A percentile compares a stretch with the other conserved stretches of the same genome.
Conservation (phyloP, 73 alveolate genomes). For the Blepharisma japonicum region DNA sequence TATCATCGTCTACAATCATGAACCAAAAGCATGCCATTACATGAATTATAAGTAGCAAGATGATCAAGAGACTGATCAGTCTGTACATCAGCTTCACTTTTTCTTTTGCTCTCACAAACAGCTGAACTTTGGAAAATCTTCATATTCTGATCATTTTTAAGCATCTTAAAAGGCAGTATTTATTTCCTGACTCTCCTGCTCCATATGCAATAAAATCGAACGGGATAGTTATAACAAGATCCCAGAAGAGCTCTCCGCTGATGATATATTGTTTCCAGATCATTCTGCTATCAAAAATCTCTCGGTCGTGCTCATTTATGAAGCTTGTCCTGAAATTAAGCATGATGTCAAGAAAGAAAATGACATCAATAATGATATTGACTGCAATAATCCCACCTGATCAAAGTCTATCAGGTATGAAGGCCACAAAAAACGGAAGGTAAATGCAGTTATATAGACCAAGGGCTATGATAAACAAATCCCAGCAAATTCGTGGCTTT, state of each 20-base stretch:
- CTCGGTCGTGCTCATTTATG: conserved; percentile 39
- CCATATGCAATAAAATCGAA: not conserved
- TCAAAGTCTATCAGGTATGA: conserved; percentile 26
- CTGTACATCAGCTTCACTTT: conserved; percentile 42
- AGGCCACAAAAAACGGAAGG: conserved; percentile 59
- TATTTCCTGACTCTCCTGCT: not conserved
- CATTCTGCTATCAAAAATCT: conserved; percentile 37
- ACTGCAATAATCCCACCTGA: not conserved
- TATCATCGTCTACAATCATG: not conserved
- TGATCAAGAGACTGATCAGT: conserved; percentile 25
- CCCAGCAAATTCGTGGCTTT: conserved; percentile 46
- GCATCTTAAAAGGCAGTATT: not conserved
- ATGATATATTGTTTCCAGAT: conserved; percentile 40
- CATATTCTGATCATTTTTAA: conserved; percentile 43
- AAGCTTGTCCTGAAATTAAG: conserved; percentile 60
- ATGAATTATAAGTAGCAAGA: conserved; percentile 41
- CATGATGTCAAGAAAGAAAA: conserved; percentile 51
- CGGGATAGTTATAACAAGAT: conserved; percentile 47
- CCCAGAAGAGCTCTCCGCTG: conserved; percentile 45
- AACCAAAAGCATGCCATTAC: conserved; percentile 41
- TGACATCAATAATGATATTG: conserved; percentile 40
- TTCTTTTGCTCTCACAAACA: conserved; percentile 40
- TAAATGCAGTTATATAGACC: conserved; percentile 46
- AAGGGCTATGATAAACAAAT: conserved; percentile 39
- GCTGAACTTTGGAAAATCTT: conserved; percentile 44